These are phyloP conservation scores for Ustilago shanxiensis DNA, from an alignment of 1,284 basidiomycete species.

Conservation along the genomic window DNA sequence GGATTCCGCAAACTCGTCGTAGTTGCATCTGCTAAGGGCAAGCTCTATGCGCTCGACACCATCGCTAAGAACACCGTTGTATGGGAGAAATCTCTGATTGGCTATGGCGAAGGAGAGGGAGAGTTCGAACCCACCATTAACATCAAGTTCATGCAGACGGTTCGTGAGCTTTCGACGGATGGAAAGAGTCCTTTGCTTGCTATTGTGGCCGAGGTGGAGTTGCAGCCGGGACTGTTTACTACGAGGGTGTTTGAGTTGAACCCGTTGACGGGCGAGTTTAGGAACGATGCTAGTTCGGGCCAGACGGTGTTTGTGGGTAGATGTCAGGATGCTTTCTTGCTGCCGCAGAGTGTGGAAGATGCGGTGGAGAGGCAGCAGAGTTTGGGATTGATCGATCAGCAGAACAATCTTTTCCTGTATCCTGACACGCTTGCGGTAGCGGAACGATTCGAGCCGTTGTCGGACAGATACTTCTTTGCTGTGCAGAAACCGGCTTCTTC, in stretches of 20 bases:
- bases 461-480: conserved; percentile 43
- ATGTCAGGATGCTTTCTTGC: conserved; percentile 56
- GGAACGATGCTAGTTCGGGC: conserved; percentile 44
- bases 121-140: conserved; percentile 51
- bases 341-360: conserved; percentile 49
- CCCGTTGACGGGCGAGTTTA: conserved; percentile 64
- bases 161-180: conserved; percentile 57
- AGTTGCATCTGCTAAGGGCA: conserved; percentile 79
- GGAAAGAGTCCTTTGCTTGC: conserved; percentile 54
- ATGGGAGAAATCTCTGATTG: conserved; percentile 67
- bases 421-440: conserved; percentile 53
- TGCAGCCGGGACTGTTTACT: conserved; percentile 36
- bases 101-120: conserved; percentile 65
- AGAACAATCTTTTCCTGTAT: conserved; percentile 68
- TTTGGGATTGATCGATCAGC: conserved; percentile 76
- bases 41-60: conserved; percentile 85
- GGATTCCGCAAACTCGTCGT: conserved; percentile 89
- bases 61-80: conserved; percentile 73
- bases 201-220: conserved; percentile 62
- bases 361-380: conserved; percentile 71
- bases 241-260: conserved; percentile 67
- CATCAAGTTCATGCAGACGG: conserved; percentile 59
- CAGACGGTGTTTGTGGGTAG: conserved; percentile 50
- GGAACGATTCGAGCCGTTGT: conserved; percentile 41
- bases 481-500: conserved; percentile 20